These are phyloP conservation scores for Citrus glauca DNA, from an alignment of 345 rosid genomes.

Conservation along the genomic window DNA sequence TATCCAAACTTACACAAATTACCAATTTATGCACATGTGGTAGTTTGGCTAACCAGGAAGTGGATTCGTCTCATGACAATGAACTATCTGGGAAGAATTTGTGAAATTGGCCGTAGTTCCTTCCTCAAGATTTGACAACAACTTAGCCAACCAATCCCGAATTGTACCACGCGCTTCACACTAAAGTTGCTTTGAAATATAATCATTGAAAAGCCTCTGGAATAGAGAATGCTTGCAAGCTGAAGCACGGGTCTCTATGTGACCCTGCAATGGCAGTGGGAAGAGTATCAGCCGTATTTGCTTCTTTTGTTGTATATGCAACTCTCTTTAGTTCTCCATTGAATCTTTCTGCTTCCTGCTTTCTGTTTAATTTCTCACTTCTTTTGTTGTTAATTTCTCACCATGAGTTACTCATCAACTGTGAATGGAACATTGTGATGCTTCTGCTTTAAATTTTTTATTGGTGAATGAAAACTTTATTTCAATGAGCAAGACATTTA, in stretches of 20 bases:
- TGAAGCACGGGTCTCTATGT: conserved; percentile 32
- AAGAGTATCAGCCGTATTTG: conserved; percentile 4
- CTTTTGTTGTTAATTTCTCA: no score
- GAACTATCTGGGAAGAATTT: conserved; percentile 25
- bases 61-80: conserved; percentile 20
- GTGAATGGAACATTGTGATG: not conserved
- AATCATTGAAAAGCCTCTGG: conserved; percentile 31
- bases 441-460: not conserved
- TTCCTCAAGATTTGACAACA: conserved; percentile 13
- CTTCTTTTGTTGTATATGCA: not conserved
- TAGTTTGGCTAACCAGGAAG: conserved; percentile 32
- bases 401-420: no score
- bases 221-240: conserved; percentile 32
- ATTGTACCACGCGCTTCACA: conserved; percentile 5
- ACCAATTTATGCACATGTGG: conserved; percentile 21
- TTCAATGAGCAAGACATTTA: no score
- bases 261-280: conserved; percentile 34
- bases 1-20: conserved; percentile 44
- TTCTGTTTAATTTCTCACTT: not conserved
- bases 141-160: conserved; percentile 19
- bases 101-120: conserved; percentile 34
- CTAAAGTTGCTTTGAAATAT: conserved; percentile 25
- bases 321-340: conserved; percentile 3
- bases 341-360: not conserved
- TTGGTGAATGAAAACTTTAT: no score